Base-by-base conservation (phyloP, 208 protist species). In the Trypanosoma melophagium region DNA sequence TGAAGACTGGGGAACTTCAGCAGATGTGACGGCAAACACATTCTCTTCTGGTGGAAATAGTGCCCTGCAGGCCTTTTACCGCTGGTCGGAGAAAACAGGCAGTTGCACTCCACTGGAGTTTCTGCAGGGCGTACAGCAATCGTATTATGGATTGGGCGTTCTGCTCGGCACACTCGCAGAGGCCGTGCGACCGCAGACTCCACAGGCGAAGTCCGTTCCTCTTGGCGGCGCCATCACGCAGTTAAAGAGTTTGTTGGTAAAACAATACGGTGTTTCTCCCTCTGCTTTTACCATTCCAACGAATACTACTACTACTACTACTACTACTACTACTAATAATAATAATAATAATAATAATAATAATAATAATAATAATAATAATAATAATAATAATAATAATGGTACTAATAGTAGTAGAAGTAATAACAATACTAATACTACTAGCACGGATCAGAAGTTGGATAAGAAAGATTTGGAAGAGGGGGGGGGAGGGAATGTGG, bases 101-200 rank as follows among this genome's bases (percentile, higher is more conserved):
- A 80, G 74, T 9, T 92, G 85, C 57, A 82, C 66, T 38, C 65
- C 72, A 38, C 76, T 81, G 12, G 86, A 90, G 54, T 86, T 95
- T 49, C 31, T 92, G 10, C 31, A 76, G 8, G 89, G 89, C 17
- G 79, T 67, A 52, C 74, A 86, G 58, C 86, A 95, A 64, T 79
- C 83, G 4, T 95, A 95, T 76, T 77, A 80, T 56, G 74, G 79
- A 21, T 53, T 83, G 4, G 81, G 77, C 12, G 72, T 83, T 12
- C 58, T 93, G 16, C 64, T 85, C 14, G 72, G 72, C 14, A 59
- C 67, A 10, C 69, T 79, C 54, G 12, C 54, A 21, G 70, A 84
- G 58, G 60, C 66, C 10, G 52, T 40, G 2, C 42, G 21, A 54
- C 60, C 51, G 14, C 50, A 60, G n/a, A 8, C 50, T 17, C 45